Percentiles rank a stretch among this genome's conserved stretches.
phyloP scores from a whole-genome alignment of 139 green algal species.

The Tetradesmus lagerheimii region DNA sequence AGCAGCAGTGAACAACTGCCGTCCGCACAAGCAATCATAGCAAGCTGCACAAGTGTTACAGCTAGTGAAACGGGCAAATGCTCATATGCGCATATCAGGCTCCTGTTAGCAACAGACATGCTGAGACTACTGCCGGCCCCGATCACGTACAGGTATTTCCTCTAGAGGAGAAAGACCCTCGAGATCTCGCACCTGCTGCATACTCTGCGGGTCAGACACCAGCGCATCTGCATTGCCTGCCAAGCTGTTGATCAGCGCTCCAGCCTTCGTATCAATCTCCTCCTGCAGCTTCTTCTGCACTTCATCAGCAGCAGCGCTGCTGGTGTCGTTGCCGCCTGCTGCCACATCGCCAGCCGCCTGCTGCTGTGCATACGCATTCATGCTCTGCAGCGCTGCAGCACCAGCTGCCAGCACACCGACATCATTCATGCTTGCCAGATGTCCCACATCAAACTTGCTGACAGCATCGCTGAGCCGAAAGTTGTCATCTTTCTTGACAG shows the following conservation, averaged over 20 bases:
- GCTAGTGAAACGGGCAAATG: no score
- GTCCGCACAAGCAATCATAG: no score
- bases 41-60: no score
- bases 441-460: constrained; percentile 6
- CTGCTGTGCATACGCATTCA: not conserved
- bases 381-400: not conserved
- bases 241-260: not conserved
- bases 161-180: no score
- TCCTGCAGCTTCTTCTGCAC: not conserved
- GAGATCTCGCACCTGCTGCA: not conserved
- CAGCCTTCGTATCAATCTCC: not conserved
- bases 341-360: not conserved
- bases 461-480: not conserved
- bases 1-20: no score
- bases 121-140: no score
- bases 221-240: not conserved
- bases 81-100: no score
- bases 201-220: not conserved
- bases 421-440: not conserved
- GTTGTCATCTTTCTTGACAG: not conserved
- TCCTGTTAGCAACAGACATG: not conserved
- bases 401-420: not conserved
- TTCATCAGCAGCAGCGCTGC: not conserved
- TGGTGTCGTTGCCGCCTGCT: not conserved
- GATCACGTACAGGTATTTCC: no score